Base-by-base conservation (phyloP, 805 yeast genomes). In the Pichia cephalocereana region DNA sequence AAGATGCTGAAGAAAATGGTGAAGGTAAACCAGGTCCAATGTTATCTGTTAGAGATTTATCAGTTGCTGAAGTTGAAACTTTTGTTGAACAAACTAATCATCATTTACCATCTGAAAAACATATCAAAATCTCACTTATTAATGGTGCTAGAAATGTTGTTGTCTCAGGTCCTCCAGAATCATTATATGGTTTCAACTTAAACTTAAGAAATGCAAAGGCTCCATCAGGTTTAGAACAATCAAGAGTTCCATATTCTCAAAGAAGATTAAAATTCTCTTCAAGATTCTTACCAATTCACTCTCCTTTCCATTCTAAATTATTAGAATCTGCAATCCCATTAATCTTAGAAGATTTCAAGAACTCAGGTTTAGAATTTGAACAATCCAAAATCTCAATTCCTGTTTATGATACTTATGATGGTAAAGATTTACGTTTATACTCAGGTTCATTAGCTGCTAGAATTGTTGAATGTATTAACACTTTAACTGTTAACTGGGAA, bases 11-110 rank as follows among this genome's bases (percentile, higher is more conserved):
- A 64, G 95, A 87, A 61, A 83, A 88, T 64, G 91, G 91, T 59
- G 99, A 93, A 73, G 99, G 99, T 59, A 75, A 79, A 59, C 99
- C 99, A 54, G 84, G 95, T 56, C 99, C 99, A 57, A 93, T 93
- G 99, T 79, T 93, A 66, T 85, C 97, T 11, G 78, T 93, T 53
- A 82, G 96, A 67, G 96, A 90, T 66, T 76, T 93, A 62, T 77
- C 95, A 19, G 71, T 75, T 57, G 82, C 78, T 40, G 90, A 87
- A 70, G 93, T 91, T 49, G 83, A 88, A 67, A 67, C 66, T 48
- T 88, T 76, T 64, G 86, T 93, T 56, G 84, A 82, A 53, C 80
- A 79, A 67, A 93, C 99, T 51, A 93, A 93, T 71, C 80, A 84
- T 63, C 98, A 90, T 70, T 78, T 93, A 70, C 97, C 99, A 57